Evolutionary conservation across 1,139 yeast species (phyloP), one percentile per base, ranked within the genome.

Genomic region (Candida smagusa): DNA sequence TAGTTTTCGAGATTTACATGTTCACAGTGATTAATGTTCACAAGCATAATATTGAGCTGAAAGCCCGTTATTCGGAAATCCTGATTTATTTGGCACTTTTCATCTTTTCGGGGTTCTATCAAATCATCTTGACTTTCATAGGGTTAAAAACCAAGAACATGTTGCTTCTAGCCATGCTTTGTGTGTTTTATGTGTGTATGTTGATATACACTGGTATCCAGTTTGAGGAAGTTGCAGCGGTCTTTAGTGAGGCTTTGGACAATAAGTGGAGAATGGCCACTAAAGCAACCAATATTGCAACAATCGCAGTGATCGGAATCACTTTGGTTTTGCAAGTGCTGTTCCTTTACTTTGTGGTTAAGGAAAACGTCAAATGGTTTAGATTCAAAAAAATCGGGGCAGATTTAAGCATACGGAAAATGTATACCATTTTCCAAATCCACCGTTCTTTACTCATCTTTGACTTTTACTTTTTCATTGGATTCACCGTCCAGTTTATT

Each of bases 361-460:
- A 61, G 24, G 56, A 58, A 21, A 71, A 70, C 36, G 74, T 74
- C 40, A 69, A 68, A 41, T 74, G 79, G 79, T 61, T 68, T 44
- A 59, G 71, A 27, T 76, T 67, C 56, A 72, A 74, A 54, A 67
- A 68, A 38, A 67, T 74, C 35, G 81, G 81, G 2, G 80, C 77
- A 2, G 76, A 72, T 47, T 47, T 68, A 22, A 50, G 53, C n/a
- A 61, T 71, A 45, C 63, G 67, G 43, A 53, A 61, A 19, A 60
- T 72, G 47, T 72, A 68, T 49, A 55, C 64, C 33, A 50, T 59
- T 11, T 74, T 69, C 49, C 74, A 72, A 48, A 49, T 68, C 31
- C 74, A 70, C 50, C 49, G 74, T 31, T 56, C 72, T 5, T 56
- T 73, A 29, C 57, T 74, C 23, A 63, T 72, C 34, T 70, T 72